Conservation (phyloP, 768 basidiomycete genomes). For the Serendipita sp. region DNA sequence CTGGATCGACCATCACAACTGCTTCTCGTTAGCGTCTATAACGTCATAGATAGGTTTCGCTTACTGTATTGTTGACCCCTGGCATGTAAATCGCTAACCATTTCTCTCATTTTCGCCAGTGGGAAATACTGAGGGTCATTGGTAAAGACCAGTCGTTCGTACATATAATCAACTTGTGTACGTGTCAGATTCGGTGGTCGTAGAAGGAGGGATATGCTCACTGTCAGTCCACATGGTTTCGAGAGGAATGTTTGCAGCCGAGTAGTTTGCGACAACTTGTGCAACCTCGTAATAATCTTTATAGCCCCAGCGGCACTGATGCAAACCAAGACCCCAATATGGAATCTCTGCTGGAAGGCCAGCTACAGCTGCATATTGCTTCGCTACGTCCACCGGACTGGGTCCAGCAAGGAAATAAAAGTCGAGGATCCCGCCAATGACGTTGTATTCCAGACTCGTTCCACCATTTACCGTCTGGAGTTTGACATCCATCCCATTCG, state of each 20-base stretch:
- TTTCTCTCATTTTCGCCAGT: no score
- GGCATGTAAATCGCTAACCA: constrained; percentile 38
- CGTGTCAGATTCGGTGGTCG: background rate
- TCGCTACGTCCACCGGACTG: constrained; percentile 33
- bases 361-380: constrained; percentile 52
- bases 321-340: constrained; percentile 57
- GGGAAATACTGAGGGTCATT: constrained; percentile 47
- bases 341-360: constrained; percentile 57
- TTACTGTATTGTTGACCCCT: constrained; percentile 43
- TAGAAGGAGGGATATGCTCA: background rate
- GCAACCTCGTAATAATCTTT: constrained; percentile 44
- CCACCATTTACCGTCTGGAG: background rate
- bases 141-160: constrained; percentile 49
- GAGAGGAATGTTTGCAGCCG: constrained; percentile 43
- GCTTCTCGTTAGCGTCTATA: constrained; percentile 61
- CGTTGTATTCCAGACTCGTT: constrained; percentile 40
- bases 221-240: constrained; percentile 71
- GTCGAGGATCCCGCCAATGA: constrained; percentile 42
- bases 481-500: constrained; percentile 7
- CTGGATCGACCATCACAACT: no score
- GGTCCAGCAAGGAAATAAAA: constrained; percentile 41
- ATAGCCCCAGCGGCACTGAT: constrained; percentile 61
- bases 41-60: no score
- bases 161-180: constrained; percentile 36
- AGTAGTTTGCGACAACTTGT: constrained; percentile 44